A percentile compares a stretch with the other conserved stretches of the same genome.
Conservation (phyloP, 2,329 filamentous ascomycete genomes). For the Fusarium graminum region DNA sequence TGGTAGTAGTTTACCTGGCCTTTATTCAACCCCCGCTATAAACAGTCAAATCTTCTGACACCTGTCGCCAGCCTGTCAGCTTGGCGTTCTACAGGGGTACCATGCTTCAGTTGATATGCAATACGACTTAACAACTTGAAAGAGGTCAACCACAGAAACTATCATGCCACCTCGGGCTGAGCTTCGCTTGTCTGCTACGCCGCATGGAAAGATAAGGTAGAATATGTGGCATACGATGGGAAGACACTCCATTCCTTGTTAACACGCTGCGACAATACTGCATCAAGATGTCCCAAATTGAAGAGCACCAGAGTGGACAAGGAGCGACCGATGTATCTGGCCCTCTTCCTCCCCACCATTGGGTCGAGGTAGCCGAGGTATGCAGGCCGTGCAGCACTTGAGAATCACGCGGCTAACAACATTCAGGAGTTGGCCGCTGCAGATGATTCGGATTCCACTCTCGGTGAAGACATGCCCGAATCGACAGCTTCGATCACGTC, state of each 20-base stretch:
- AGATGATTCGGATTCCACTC: slow-evolving; percentile 22
- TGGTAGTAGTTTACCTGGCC: too few relatives aligned
- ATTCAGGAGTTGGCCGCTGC: slow-evolving; percentile 17
- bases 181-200: background rate
- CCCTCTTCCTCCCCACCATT: slow-evolving; percentile 31
- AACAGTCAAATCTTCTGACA: too few relatives aligned
- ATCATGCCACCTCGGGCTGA: background rate
- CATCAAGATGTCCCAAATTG: background rate
- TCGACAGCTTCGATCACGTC: slow-evolving; percentile 32
- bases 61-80: too few relatives aligned
- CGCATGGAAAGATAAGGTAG: background rate
- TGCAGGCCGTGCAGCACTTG: background rate
- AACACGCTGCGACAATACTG: background rate
- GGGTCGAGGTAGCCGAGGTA: slow-evolving; percentile 36
- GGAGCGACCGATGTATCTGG: background rate
- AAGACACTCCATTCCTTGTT: background rate
- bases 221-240: background rate
- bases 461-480: slow-evolving; percentile 6
- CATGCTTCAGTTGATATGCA: background rate
- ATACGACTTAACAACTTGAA: background rate
- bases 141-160: background rate
- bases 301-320: background rate
- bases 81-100: background rate
- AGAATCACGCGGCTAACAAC: background rate
- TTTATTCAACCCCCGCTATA: too few relatives aligned